These are phyloP conservation scores for Backusella australiensis DNA, from an alignment of 192 early-diverging fungal genomes.

Conservation along the genomic window DNA sequence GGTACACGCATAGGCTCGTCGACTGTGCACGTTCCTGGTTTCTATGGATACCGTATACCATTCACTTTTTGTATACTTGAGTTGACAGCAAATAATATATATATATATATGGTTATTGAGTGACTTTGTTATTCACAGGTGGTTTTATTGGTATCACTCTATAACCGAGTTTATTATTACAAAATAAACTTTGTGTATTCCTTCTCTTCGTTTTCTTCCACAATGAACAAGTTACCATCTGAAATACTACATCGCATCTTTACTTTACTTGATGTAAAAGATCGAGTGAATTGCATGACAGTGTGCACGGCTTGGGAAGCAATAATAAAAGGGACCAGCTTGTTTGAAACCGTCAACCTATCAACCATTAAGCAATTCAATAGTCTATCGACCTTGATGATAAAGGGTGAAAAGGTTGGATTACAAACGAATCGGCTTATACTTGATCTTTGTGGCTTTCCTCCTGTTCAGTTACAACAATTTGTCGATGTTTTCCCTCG, in stretches of 20 bases:
- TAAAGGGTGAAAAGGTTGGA: background rate
- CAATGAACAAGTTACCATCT: background rate
- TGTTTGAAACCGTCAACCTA: background rate
- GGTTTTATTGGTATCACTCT: too few species aligned
- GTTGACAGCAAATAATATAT: too few species aligned
- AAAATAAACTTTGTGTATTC: too few species aligned
- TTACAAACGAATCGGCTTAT: background rate
- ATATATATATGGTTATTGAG: too few species aligned
- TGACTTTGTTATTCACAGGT: too few species aligned
- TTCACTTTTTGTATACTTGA: too few species aligned
- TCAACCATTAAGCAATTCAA: background rate
- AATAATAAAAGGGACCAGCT: background rate
- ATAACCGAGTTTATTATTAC: too few species aligned
- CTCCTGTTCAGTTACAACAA: background rate
- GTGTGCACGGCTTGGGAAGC: background rate
- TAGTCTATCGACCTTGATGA: background rate
- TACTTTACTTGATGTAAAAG: background rate
- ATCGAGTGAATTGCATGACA: background rate
- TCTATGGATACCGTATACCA: too few species aligned
- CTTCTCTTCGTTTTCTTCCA: background rate
- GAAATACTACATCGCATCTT: background rate
- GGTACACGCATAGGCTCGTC: too few species aligned
- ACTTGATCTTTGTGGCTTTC: background rate
- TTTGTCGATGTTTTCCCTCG: background rate
- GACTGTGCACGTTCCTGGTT: too few species aligned